Evolutionary conservation across 768 basidiomycete genomes (phyloP), one percentile per base, ranked within the genome.

Genomic region (Naganishia friedmannii): DNA sequence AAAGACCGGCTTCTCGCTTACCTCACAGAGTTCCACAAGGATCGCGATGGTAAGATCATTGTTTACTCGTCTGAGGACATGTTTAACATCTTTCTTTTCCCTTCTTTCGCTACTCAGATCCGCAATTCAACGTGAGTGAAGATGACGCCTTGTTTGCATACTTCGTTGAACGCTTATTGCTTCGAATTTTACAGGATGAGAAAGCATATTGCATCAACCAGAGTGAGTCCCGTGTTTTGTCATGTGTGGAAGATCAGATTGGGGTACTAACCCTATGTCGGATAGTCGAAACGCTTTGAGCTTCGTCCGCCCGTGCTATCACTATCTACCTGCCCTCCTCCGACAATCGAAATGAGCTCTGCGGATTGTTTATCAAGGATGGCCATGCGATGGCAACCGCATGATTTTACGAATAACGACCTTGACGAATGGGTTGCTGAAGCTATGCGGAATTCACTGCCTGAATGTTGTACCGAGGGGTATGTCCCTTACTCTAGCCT

Each of bases 141-240:
- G 19, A 1, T 8, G 1, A 39, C 66, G 37, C 53, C 42, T 75
- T 93, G 97, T 82, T 95, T 96, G 78, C 93, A 97, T 83, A 97
- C 95, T 82, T 93, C 87, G 75, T 92, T 88, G 7, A 74, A 57
- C 70, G 54, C 57, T 32, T 71, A 46, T 45, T 57, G 3, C 34
- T 7, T 15, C 42, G 53, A 15, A n/a, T n/a, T n/a, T n/a, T 9
- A 19, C 74, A 88, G 87, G 88, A 97, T 80, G 93, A 97, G 86
- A 97, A 97, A 79, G 91, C 93, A 74, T 97, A 95, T 84, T 85
- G 96, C 76, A 92, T 97, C 74, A 88, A 88, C 34, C 93, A 97
- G 82, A 95, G 81, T 80, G 54, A 77, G 81, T 69, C 12, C 54
- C 21, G 4, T 32, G 9, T 31, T 15, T 15, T 31, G 19, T 15